Evolutionary conservation across 164 flowering plant genomes (phyloP), one percentile per base, ranked within the genome.

Genomic region (Kingdonia uniflora): DNA sequence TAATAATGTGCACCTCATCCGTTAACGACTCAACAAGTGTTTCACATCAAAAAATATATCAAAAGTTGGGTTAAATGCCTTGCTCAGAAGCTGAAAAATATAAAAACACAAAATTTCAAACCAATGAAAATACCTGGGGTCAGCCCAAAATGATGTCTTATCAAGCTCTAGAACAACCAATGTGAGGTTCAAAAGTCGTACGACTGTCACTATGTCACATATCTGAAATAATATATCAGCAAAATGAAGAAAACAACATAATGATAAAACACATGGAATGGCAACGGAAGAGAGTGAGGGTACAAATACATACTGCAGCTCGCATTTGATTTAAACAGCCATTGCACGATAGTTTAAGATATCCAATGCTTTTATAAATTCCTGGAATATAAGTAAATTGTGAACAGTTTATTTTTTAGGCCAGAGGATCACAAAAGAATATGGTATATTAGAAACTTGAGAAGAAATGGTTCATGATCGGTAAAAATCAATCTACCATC

Each of bases 291-390:
- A 50, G 1, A 17, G 5, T 6, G 19, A 62, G 11, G 29, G 11
- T 1, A 46, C 47, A 29, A 46, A 49, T 41, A 73, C 89, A 50
- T 56, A 94, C 99, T 71, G 90, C 99, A 55, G 99, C 78, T 51
- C 97, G 96, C 99, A 94, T 94, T 71, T 94, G 99, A 68, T 94
- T 94, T 66, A 94, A 67, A 26, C 99, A 97, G 11, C 99, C 99
- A 76, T 94, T 94, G 74, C 99, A 89, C 58, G 96, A 80, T 19
- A 94, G 88, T 64, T 59, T 81, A 14, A 94, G 94, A 72, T 72
- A 89, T 23, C 99, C 99, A 66, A 85, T 89, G 72, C 92, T 89
- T 58, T 63, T 73, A 61, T 94, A 94, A 50, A 71, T 75, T 65
- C 99, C 99, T 94, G 82, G 65, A 73, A 57, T 46, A 57, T 35